These are phyloP conservation scores for Diaporthe citri DNA, from an alignment of 2,329 filamentous ascomycete species.

Conservation along the genomic window DNA sequence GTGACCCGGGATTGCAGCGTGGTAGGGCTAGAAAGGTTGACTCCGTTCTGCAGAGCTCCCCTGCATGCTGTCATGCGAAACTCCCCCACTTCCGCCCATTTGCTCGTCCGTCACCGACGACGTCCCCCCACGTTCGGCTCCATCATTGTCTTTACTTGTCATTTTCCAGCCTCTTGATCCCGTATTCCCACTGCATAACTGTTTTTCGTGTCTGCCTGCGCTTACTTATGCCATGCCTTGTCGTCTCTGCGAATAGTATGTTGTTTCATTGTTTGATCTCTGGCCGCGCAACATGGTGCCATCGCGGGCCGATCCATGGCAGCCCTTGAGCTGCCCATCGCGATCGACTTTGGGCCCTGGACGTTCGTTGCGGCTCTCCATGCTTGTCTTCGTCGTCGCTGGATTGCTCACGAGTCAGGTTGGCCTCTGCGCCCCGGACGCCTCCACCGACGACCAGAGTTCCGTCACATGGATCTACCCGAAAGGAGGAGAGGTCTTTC, in stretches of 20 bases:
- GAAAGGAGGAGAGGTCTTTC: slow-evolving; percentile 24
- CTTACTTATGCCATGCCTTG: neutral
- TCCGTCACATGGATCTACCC: slow-evolving; percentile 22
- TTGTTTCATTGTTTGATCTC: neutral
- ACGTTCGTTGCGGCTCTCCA: neutral
- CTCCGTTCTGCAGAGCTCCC: neutral
- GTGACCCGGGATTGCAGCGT: slow-evolving; percentile 2
- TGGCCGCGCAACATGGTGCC: slow-evolving; percentile 16
- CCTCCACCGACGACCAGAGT: neutral
- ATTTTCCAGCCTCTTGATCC: slow-evolving; percentile 5
- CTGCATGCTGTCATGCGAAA: neutral
- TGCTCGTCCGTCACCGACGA: slow-evolving; percentile 3
- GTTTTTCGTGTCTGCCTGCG: neutral
- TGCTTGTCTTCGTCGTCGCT: neutral
- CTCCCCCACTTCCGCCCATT: slow-evolving; percentile 4
- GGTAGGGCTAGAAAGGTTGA: neutral
- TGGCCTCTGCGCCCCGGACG: neutral
- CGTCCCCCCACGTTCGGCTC: neutral
- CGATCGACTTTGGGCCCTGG: neutral
- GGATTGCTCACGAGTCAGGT: neutral
- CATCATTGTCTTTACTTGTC: slow-evolving; percentile 8
- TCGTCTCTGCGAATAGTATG: slow-evolving; percentile 15
- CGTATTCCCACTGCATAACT: neutral
- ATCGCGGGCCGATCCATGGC: slow-evolving; percentile 23
- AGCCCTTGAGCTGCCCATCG: slow-evolving; percentile 12